phyloP scores from a whole-genome alignment of 768 basidiomycete genomes.

The Gymnopilus dilepis region DNA sequence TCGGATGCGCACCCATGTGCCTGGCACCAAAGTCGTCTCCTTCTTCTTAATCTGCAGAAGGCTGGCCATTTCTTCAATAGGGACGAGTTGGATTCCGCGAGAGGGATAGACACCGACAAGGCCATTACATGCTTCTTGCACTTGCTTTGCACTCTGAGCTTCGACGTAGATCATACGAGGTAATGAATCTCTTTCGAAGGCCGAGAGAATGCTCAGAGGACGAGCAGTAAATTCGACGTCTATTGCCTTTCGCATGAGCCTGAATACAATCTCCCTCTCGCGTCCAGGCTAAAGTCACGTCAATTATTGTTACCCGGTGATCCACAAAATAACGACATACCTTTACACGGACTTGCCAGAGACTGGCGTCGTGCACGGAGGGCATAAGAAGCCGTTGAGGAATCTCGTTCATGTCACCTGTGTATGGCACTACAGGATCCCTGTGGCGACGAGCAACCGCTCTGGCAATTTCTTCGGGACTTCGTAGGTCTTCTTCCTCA shows the following conservation, averaged over 20 bases:
- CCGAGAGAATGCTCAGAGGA: conserved; percentile 88
- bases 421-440: conserved; percentile 71
- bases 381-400: conserved; percentile 96
- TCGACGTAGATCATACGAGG: conserved; percentile 98
- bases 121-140: conserved; percentile 83
- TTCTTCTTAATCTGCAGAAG: conserved; percentile 96
- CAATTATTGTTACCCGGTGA: neutral
- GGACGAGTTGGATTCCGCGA: conserved; percentile 83
- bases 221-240: conserved; percentile 78
- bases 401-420: conserved; percentile 91
- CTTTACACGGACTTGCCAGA: conserved; percentile 96
- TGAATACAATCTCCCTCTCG: conserved; percentile 92
- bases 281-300: conserved; percentile 69
- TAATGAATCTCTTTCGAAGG: conserved; percentile 95
- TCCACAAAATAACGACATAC: conserved; percentile 43
- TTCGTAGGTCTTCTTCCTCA: conserved; percentile 75
- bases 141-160: conserved; percentile 86
- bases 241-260: conserved; percentile 92
- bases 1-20: conserved; percentile 94
- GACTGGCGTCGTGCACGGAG: conserved; percentile 90
- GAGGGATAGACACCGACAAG: conserved; percentile 91
- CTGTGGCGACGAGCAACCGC: conserved; percentile 81
- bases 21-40: conserved; percentile 80
- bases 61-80: conserved; percentile 98
- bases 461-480: conserved; percentile 84